phyloP scores from a whole-genome alignment of 2,329 filamentous ascomycete species.

The Cladosporium phlei region DNA sequence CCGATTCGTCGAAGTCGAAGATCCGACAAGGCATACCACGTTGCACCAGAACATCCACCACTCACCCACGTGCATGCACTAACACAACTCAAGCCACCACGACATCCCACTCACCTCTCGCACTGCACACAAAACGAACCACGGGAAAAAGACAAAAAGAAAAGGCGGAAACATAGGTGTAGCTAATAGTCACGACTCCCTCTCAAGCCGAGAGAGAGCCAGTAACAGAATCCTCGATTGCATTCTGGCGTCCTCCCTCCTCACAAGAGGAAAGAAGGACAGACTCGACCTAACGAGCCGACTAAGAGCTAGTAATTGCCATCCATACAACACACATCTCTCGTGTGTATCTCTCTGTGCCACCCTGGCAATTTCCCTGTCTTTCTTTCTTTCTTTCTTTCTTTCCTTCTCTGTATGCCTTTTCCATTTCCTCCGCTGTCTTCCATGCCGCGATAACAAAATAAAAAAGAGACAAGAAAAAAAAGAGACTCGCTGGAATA shows the following conservation, averaged over 20 bases:
- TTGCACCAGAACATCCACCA: too few relatives aligned
- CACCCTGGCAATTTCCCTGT: neutral
- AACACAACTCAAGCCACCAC: too few relatives aligned
- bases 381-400: neutral
- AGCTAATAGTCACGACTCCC: constrained; percentile 5
- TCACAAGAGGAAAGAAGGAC: neutral
- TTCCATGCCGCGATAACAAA: neutral
- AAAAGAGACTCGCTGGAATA: neutral
- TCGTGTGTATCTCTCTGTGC: neutral
- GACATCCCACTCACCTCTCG: too few relatives aligned
- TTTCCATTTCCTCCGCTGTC: neutral
- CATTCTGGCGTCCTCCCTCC: constrained; percentile 3
- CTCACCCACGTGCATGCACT: too few relatives aligned
- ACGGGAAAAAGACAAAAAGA: neutral
- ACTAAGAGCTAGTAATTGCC: constrained; percentile 7
- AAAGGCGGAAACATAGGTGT: neutral
- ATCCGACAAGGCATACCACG: too few relatives aligned
- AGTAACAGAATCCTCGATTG: constrained; percentile 7
- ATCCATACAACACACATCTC: constrained; percentile 6
- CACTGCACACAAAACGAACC: neutral
- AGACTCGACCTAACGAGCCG: constrained; percentile 14
- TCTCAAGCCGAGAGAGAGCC: neutral
- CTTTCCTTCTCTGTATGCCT: constrained; percentile 5
- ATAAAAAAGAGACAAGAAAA: neutral
- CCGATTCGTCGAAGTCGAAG: too few relatives aligned